A percentile compares a stretch with the other conserved stretches of the same genome.
Conservation (phyloP, 768 basidiomycete species). For the Multifurca ochricompacta region DNA sequence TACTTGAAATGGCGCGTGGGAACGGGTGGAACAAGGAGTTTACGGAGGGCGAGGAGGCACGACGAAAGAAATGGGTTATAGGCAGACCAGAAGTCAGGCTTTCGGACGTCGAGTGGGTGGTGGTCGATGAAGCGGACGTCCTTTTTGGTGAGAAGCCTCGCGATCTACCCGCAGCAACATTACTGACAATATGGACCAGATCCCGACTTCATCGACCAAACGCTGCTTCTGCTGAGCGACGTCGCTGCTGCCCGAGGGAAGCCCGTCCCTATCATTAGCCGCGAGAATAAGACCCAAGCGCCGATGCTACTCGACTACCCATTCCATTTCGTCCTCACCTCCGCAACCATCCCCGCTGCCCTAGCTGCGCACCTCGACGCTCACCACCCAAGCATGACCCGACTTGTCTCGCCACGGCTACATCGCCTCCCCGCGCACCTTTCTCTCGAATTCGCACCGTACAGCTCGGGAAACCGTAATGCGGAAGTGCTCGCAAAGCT, state of each 20-base stretch:
- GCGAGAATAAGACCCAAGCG: neutral
- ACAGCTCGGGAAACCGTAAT: slow-evolving; percentile 74
- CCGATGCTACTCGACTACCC: slow-evolving; percentile 45
- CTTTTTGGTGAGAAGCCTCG: slow-evolving; percentile 57
- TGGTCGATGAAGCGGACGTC: slow-evolving; percentile 89
- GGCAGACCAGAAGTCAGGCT: slow-evolving; percentile 52
- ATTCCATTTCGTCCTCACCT: slow-evolving; percentile 74
- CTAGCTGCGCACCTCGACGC: slow-evolving; percentile 56
- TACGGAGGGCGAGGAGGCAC: slow-evolving; percentile 23
- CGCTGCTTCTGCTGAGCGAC: slow-evolving; percentile 60
- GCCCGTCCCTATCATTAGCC: slow-evolving; percentile 28
- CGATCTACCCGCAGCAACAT: neutral
- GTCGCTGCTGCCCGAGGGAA: slow-evolving; percentile 56
- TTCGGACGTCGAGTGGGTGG: slow-evolving; percentile 75
- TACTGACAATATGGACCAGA: slow-evolving; percentile 37
- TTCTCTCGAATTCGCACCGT: slow-evolving; percentile 62
- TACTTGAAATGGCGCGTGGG: slow-evolving; percentile 52
- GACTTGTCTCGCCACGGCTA: slow-evolving; percentile 73
- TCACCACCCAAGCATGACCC: slow-evolving; percentile 54
- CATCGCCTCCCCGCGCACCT: slow-evolving; percentile 71
- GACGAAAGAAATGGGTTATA: slow-evolving; percentile 35
- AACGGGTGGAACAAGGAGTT: slow-evolving; percentile 45
- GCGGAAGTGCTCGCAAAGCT: slow-evolving; percentile 74
- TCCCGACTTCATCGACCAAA: slow-evolving; percentile 73
- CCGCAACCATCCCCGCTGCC: slow-evolving; percentile 80